Percentiles rank a stretch among this genome's conserved stretches.
Conservation (phyloP, 2,329 filamentous ascomycete genomes). For the Botrytis aclada region DNA sequence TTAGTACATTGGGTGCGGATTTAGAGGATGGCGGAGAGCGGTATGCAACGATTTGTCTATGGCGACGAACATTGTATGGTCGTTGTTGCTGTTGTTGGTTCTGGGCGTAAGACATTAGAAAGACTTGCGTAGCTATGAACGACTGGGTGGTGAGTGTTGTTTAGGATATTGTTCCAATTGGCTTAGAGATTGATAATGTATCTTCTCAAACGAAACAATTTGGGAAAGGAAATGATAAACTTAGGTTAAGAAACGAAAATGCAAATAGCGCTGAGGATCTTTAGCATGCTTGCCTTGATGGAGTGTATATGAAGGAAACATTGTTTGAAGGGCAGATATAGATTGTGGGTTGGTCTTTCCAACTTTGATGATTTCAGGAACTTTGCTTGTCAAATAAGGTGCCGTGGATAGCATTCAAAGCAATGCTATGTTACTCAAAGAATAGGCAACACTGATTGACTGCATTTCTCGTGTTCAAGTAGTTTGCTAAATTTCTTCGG, state of each 20-base stretch:
- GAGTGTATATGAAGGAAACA: background rate
- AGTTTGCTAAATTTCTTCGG: background rate
- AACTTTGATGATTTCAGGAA: background rate
- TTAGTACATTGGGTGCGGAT: background rate
- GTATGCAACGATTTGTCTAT: background rate
- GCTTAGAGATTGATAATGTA: background rate
- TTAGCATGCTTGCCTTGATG: background rate
- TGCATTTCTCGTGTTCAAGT: background rate
- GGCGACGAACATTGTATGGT: background rate
- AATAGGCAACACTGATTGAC: background rate
- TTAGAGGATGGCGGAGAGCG: background rate
- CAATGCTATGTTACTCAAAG: background rate
- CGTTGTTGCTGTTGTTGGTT: background rate
- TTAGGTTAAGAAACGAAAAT: background rate
- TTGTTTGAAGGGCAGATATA: background rate
- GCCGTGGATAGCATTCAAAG: background rate
- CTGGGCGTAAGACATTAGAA: background rate
- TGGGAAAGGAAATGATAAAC: background rate
- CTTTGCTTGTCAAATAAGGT: background rate
- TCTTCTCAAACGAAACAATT: background rate
- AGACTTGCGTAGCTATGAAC: background rate
- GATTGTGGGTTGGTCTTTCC: background rate
- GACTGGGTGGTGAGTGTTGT: background rate
- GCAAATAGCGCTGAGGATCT: background rate
- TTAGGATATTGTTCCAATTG: background rate